Evolutionary conservation across 768 basidiomycete genomes (phyloP).

Genomic region (Lentinus brumalis): DNA sequence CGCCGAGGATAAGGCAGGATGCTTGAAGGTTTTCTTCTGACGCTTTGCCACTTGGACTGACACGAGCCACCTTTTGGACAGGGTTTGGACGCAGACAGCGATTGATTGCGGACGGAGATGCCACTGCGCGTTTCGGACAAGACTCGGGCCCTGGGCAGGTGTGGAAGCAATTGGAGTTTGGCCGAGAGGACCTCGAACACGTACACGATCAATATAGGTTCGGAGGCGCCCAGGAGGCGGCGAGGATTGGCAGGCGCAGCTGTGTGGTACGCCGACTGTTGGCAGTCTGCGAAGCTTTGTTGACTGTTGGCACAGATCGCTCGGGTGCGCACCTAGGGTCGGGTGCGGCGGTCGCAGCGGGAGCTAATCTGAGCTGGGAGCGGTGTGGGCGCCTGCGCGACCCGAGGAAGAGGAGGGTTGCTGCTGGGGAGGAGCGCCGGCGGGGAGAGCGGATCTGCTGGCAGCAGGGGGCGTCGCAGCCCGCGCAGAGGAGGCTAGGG

Average conservation of each 20-base stretch:
- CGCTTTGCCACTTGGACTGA: background rate
- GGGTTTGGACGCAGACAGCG: background rate
- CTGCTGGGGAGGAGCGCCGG: background rate
- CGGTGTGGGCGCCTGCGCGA: background rate
- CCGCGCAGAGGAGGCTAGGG: too few species aligned
- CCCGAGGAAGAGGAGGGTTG: background rate
- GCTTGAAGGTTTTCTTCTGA: background rate
- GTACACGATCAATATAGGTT: slow-evolving; percentile 1
- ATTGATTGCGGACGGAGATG: background rate
- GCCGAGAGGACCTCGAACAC: slow-evolving; percentile 9
- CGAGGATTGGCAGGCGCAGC: background rate
- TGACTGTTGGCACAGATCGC: slow-evolving; percentile 7
- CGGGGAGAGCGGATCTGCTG: background rate
- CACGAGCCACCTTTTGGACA: background rate
- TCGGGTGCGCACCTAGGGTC: background rate
- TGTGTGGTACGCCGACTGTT: background rate
- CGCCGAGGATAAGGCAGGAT: background rate
- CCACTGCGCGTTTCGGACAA: slow-evolving; percentile 7
- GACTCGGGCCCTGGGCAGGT: slow-evolving; percentile 9
- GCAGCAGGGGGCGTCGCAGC: background rate
- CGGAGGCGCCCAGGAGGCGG: background rate
- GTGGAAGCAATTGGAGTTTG: background rate
- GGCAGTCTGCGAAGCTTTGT: background rate
- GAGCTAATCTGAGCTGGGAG: background rate
- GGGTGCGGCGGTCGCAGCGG: background rate